Base-by-base conservation (phyloP, 2,329 filamentous ascomycete genomes). In the Ceratocystis destructans region DNA sequence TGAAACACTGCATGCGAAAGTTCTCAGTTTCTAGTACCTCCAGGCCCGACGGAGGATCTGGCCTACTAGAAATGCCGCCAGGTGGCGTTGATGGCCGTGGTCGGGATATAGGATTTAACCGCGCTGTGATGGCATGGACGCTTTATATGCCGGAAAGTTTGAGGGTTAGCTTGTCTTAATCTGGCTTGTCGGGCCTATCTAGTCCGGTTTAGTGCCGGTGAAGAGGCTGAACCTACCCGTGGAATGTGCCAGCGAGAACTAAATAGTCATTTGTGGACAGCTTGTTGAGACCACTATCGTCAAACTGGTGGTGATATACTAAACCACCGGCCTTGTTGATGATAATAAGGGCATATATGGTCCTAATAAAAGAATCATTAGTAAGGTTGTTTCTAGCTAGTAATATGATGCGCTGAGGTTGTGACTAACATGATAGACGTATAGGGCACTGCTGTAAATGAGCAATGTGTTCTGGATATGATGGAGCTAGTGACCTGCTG, bases 261-360 rank as follows among this genome's bases (percentile, higher is more conserved):
- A 99, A 87, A 74, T 95, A 96, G 80, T 99, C 94, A 75, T 99
- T 99, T 71, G 90, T 93, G 71, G 85, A 89, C 71, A 99, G 86
- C 75, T 93, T 90, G 75, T 89, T 89, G 68, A 99, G 83, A 59
- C 83, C 89, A 68, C 85, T 88, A 55, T 93, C 85, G 72, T 92
- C 87, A 76, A 99, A 97, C 73, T 90, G 89, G 72, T 91, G 90
- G 77, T 97, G 93, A 81, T 96, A 99, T 77, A 99, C 87, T 65
- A 99, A 83, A 72, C 94, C 94, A 68, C 92, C 94, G 70, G 94
- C 92, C 82, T 99, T 99, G 82, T 96, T 97, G 80, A 99, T 96
- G 75, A 99, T 88, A 75, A 97, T 91, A 73, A 99, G 87, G 68
- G 92, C 87, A 76, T 95, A 94, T 75, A 99, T 88, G 70, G 91